Conservation (phyloP, 805 yeast species). For the Grigorovia yakushimaensis region DNA sequence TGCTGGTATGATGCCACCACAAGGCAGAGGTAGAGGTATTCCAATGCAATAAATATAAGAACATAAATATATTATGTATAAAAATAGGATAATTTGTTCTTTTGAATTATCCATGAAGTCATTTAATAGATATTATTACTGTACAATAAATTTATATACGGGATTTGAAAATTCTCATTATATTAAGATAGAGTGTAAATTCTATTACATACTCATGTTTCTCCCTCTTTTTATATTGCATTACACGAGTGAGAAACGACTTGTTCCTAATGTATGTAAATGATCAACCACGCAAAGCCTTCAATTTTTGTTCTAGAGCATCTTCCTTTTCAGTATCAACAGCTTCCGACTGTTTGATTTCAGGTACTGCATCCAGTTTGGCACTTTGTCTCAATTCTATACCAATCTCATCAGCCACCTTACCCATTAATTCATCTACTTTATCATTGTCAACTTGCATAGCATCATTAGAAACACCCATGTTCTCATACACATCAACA, state of each 20-base stretch:
- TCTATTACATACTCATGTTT: no score
- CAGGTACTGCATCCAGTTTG: constrained; percentile 38
- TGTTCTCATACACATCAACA: constrained; percentile 84
- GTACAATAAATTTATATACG: constrained; percentile 2
- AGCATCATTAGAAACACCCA: constrained; percentile 82
- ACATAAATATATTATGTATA: neutral
- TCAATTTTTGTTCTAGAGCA: constrained; percentile 71
- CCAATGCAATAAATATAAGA: constrained; percentile 25
- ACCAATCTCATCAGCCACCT: constrained; percentile 96
- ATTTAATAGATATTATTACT: constrained; percentile 1
- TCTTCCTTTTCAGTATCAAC: constrained; percentile 74
- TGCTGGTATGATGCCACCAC: constrained; percentile 40
- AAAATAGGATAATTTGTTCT: neutral
- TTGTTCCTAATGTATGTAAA: no score
- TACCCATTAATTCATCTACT: constrained; percentile 80
- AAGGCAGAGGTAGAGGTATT: constrained; percentile 67
- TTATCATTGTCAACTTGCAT: constrained; percentile 89
- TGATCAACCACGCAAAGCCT: constrained; percentile 59
- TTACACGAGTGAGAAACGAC: no score
- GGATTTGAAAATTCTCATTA: neutral
- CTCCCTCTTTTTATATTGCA: no score
- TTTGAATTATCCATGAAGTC: neutral
- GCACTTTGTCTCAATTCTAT: constrained; percentile 82
- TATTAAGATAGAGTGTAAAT: neutral
- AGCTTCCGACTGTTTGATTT: constrained; percentile 43